phyloP scores from a whole-genome alignment of 768 basidiomycete species.

The Serendipita indica region DNA sequence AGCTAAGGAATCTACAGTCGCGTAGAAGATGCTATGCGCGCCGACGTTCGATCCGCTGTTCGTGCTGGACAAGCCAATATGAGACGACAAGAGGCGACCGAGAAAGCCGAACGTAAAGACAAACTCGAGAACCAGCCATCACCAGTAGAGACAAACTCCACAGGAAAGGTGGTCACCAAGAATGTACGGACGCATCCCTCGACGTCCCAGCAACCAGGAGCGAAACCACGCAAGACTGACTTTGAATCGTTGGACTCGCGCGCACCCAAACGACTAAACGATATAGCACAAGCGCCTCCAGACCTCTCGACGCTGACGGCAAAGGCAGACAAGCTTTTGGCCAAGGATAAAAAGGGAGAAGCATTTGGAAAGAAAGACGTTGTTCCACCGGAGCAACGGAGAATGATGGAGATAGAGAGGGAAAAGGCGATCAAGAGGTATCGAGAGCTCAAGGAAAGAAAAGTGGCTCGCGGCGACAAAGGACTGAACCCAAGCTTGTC shows the following conservation, averaged over 20 bases:
- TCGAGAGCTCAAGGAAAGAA: constrained; percentile 48
- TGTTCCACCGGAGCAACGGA: constrained; percentile 59
- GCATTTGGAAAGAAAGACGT: constrained; percentile 28
- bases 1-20: constrained; percentile 31
- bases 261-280: constrained; percentile 51
- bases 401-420: constrained; percentile 62
- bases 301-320: constrained; percentile 33
- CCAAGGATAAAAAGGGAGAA: constrained; percentile 12
- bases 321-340: constrained; percentile 16
- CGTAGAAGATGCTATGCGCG: constrained; percentile 37
- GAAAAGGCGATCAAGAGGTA: constrained; percentile 54
- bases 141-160: too few relatives aligned
- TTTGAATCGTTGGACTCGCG: constrained; percentile 29
- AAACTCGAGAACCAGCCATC: too few relatives aligned
- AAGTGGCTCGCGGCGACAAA: constrained; percentile 19
- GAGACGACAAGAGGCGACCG: not conserved
- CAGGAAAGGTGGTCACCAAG: too few relatives aligned
- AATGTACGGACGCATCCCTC: not conserved
- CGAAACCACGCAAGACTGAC: constrained; percentile 9
- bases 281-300: constrained; percentile 56
- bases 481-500: constrained; percentile 3
- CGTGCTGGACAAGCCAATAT: constrained; percentile 10
- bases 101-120: constrained; percentile 11
- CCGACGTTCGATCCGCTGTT: constrained; percentile 32
- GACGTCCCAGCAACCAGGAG: constrained; percentile 9